Base-by-base conservation (phyloP, 352 stramenopile species). In the Globisporangium takayamanum region DNA sequence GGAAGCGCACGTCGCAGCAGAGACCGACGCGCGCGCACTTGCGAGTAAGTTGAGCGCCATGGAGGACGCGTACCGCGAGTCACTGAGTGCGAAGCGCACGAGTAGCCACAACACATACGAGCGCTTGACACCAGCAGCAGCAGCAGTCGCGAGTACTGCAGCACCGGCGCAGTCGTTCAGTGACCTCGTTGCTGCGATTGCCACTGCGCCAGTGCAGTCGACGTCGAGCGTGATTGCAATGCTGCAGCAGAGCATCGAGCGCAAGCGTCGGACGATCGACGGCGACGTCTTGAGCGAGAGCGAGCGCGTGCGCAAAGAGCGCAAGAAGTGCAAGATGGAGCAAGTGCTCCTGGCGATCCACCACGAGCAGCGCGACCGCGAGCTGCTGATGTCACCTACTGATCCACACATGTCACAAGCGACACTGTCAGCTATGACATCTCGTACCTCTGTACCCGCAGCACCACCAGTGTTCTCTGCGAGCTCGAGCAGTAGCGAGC, bases 271-370 rank as follows among this genome's bases (percentile, higher is more conserved):
- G 6, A 76, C 66, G 15, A 65, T 74, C 14, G 75, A 82, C 41
- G 72, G 80, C 62, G 68, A 76, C 47, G 63, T 73, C 57, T 55
- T 82, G 50, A 78, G 74, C 45, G 75, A 85, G 57, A 85, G 71
- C 55, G 73, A 71, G 55, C 75, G 75, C 41, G 75, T 85, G 26
- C 68, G 75, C 2, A 81, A 72, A 33, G 75, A 85, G 52, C 68
- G 75, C 36, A 85, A 85, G 63, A 85, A 85, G 62, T 64, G 70
- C 25, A 82, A 82, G 56, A 79, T 80, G 73, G 75, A 85, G 62
- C 73, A 80, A 45, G 69, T 68, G 33, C 54, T 85, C 30, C 61
- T 69, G 37, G 76, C 74, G 22, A 80, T 82, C 46, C 75, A 85
- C 56, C 67, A 71, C 50, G 67, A 78, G 53, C 67, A 78, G 44